Base-by-base conservation (phyloP, 2,329 filamentous ascomycete genomes). In the Colletotrichum nymphaeae region DNA sequence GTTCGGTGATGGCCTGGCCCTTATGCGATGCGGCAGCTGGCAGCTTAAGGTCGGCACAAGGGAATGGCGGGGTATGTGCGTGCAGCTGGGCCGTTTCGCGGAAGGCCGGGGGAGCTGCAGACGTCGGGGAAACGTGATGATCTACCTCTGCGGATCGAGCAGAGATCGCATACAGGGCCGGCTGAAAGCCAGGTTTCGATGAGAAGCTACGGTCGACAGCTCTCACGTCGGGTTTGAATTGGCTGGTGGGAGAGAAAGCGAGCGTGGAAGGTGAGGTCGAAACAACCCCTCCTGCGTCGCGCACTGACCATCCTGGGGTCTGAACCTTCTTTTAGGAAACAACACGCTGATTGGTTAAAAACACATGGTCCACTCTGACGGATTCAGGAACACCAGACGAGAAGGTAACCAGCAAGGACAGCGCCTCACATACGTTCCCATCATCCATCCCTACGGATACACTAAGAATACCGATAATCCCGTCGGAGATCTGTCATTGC, bases 251-350 rank as follows among this genome's bases (percentile, higher is more conserved):
- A 68, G 59, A 68, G 64, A 68, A 72, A 67, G 62, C 46, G 62
- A 64, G 52, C 53, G 64, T 62, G 57, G 49, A 57, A 68, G 57
- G 56, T 46, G 69, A 67, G 28, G 64, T 73, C 70, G 53, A 73
- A 73, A 73, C 70, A 69, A 59, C 60, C 67, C 71, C 69, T 72
- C 69, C 53, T 62, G 24, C 55, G 28, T 26, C 19, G 46, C 35
- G 71, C 71, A 73, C 71, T 66, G 71, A 58, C 49, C 60, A 60
- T 56, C 42, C 5, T 57, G 71, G 71, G 71, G 56, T 57, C 55
- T 30, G 52, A 62, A 62, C 59, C 71, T 66, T 71, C 26, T 62
- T 62, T 42, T 19, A 2, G 12, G 1, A 24, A 12, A 2, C 3
- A 24, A 35, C 6, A 11, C 4, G 24, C 12, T 64, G 66, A 73